These are phyloP conservation scores for Malus asiatica DNA, from an alignment of 306 rosid genomes.

Conservation along the genomic window DNA sequence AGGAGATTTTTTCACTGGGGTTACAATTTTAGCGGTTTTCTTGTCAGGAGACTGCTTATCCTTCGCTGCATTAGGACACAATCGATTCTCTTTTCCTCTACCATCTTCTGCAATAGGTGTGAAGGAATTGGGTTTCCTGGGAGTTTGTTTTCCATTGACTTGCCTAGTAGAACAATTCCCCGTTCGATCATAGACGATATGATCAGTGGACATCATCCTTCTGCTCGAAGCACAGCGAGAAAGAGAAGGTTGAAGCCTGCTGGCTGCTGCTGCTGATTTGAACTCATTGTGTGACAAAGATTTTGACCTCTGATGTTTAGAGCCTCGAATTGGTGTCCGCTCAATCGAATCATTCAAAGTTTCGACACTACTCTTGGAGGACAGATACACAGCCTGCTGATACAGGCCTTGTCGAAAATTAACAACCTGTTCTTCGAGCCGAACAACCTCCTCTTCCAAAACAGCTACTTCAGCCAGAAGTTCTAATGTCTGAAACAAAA, in stretches of 20 bases:
- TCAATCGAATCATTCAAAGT: slow-evolving; percentile 30
- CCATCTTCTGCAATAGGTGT: slow-evolving; percentile 45
- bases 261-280: slow-evolving; percentile 25
- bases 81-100: slow-evolving; percentile 64
- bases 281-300: slow-evolving; percentile 65
- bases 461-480: slow-evolving; percentile 96
- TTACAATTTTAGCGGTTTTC: slow-evolving; percentile 36
- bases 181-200: slow-evolving; percentile 27
- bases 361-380: slow-evolving; percentile 57
- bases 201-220: slow-evolving; percentile 41
- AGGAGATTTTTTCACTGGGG: slow-evolving; percentile 48
- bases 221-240: slow-evolving; percentile 59
- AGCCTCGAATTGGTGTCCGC: slow-evolving; percentile 32
- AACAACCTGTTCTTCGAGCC: slow-evolving; percentile 77
- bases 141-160: slow-evolving; percentile 29
- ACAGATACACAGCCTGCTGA: slow-evolving; percentile 72
- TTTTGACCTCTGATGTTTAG: slow-evolving; percentile 70
- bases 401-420: slow-evolving; percentile 75
- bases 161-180: slow-evolving; percentile 26
- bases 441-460: slow-evolving; percentile 80
- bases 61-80: slow-evolving; percentile 38
- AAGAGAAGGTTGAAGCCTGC: slow-evolving; percentile 63
- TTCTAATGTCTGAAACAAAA: slow-evolving; percentile 59
- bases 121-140: slow-evolving; percentile 32
- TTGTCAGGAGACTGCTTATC: slow-evolving; percentile 54